A percentile compares a stretch with the other conserved stretches of the same genome.
phyloP scores from a whole-genome alignment of 768 basidiomycete genomes.

The Auriscalpium microsporum region DNA sequence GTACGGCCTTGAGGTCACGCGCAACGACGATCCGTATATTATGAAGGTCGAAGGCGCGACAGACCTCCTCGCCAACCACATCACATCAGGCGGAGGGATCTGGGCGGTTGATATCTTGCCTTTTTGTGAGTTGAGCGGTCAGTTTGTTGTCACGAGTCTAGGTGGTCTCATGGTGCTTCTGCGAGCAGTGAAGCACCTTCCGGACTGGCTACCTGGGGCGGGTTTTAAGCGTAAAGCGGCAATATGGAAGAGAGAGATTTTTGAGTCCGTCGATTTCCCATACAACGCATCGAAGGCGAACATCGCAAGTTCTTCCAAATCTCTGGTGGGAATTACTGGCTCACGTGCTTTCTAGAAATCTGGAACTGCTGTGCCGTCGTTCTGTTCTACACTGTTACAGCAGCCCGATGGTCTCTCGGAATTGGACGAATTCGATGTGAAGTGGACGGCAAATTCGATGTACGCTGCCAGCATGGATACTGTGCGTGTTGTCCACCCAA shows the following conservation, averaged over 20 bases:
- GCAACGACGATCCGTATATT: constrained; percentile 33
- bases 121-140: constrained; percentile 18
- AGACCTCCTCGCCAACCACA: constrained; percentile 32
- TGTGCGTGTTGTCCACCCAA: constrained; percentile 26
- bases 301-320: constrained; percentile 37
- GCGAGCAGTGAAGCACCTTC: constrained; percentile 43
- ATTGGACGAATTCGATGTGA: constrained; percentile 53
- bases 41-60: constrained; percentile 36
- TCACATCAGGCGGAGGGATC: constrained; percentile 35
- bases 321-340: constrained; percentile 33
- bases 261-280: constrained; percentile 59
- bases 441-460: constrained; percentile 83
- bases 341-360: constrained; percentile 19
- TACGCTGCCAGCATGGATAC: constrained; percentile 60
- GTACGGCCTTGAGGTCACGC: constrained; percentile 47
- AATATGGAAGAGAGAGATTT: constrained; percentile 56
- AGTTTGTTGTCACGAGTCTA: constrained; percentile 8
- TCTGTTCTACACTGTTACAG: constrained; percentile 46
- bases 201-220: constrained; percentile 59
- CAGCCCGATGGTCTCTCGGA: constrained; percentile 16
- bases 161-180: not conserved
- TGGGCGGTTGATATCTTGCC: constrained; percentile 36
- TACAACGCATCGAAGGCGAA: constrained; percentile 51
- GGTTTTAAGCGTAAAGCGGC: constrained; percentile 56
- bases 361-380: constrained; percentile 32